Percentiles rank a stretch among this genome's conserved stretches.
These are phyloP conservation scores for Bocquillonia castaneifolia DNA, from an alignment of 441 rosid species.

Conservation along the genomic window DNA sequence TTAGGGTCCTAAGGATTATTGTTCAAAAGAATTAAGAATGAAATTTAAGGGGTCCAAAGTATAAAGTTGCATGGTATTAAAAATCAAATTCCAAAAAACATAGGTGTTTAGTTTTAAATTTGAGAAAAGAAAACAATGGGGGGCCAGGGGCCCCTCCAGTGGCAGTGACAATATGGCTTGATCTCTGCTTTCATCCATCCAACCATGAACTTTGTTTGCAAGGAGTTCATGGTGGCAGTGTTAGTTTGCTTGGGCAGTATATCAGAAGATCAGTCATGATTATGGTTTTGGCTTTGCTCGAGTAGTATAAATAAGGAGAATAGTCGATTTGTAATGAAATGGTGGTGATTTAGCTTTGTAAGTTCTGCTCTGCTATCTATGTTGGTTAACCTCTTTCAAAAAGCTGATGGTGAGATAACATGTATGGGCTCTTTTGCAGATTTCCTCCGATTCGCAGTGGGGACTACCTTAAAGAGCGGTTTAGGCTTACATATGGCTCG, in stretches of 20 bases:
- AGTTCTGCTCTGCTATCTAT: background rate
- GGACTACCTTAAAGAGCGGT: constrained; percentile 57
- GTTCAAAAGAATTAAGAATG: too few relatives aligned
- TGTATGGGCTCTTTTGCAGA: constrained; percentile 25
- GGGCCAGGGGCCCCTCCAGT: too few relatives aligned
- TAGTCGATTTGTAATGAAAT: background rate
- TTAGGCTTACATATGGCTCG: constrained; percentile 39
- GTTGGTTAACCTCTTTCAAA: background rate
- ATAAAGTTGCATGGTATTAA: too few relatives aligned
- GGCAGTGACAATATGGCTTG: too few relatives aligned
- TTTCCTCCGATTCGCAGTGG: constrained; percentile 57
- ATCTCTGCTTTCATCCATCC: background rate
- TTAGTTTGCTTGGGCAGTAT: background rate
- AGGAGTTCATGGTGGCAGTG: background rate
- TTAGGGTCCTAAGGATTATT: too few relatives aligned
- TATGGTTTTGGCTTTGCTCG: too few relatives aligned
- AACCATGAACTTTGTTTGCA: too few relatives aligned
- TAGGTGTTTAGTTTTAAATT: too few relatives aligned
- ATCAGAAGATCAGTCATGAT: too few relatives aligned
- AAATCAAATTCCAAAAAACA: too few relatives aligned
- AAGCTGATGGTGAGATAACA: background rate
- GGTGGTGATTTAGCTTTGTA: background rate
- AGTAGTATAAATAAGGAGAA: background rate
- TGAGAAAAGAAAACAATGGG: too few relatives aligned
- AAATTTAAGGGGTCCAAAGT: too few relatives aligned